These are phyloP conservation scores for Amanita pseudoporphyria DNA, from an alignment of 768 basidiomycete genomes.

Conservation along the genomic window DNA sequence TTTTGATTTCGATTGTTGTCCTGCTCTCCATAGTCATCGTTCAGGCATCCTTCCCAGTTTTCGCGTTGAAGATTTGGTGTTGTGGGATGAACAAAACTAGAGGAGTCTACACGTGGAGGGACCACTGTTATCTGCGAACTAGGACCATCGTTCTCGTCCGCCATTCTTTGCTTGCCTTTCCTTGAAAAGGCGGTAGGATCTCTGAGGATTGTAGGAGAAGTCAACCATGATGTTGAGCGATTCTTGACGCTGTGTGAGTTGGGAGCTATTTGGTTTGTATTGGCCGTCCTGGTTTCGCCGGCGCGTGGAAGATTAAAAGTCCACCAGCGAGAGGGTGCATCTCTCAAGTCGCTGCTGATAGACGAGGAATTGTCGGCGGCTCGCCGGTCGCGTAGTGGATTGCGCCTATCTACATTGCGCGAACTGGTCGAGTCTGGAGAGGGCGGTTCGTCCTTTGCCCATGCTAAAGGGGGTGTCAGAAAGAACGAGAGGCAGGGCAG, in stretches of 20 bases:
- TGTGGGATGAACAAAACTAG: slow-evolving; percentile 44
- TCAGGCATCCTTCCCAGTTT: slow-evolving; percentile 19
- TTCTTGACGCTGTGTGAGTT: background rate
- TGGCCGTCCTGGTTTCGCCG: background rate
- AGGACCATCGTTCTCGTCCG: slow-evolving; percentile 14
- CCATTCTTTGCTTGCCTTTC: slow-evolving; percentile 24
- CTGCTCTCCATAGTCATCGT: slow-evolving; percentile 19
- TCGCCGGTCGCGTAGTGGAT: slow-evolving; percentile 25
- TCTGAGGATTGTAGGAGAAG: slow-evolving; percentile 26
- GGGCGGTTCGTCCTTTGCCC: slow-evolving; percentile 79
- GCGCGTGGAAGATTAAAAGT: slow-evolving; percentile 53
- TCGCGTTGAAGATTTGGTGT: slow-evolving; percentile 30
- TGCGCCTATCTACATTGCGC: slow-evolving; percentile 21
- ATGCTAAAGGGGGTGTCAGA: slow-evolving; percentile 39
- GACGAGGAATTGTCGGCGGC: slow-evolving; percentile 47
- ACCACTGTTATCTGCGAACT: slow-evolving; percentile 24
- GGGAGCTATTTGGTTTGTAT: background rate
- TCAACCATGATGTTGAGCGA: slow-evolving; percentile 31
- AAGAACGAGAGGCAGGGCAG: slow-evolving; percentile 4
- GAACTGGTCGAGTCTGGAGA: slow-evolving; percentile 36
- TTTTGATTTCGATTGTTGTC: slow-evolving; percentile 16
- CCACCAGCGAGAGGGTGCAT: slow-evolving; percentile 58
- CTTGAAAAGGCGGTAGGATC: slow-evolving; percentile 25
- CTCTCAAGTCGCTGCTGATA: slow-evolving; percentile 34
- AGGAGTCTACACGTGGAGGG: slow-evolving; percentile 61